Base-by-base conservation (phyloP, 1,139 yeast species). In the Hyphopichia fennica region DNA sequence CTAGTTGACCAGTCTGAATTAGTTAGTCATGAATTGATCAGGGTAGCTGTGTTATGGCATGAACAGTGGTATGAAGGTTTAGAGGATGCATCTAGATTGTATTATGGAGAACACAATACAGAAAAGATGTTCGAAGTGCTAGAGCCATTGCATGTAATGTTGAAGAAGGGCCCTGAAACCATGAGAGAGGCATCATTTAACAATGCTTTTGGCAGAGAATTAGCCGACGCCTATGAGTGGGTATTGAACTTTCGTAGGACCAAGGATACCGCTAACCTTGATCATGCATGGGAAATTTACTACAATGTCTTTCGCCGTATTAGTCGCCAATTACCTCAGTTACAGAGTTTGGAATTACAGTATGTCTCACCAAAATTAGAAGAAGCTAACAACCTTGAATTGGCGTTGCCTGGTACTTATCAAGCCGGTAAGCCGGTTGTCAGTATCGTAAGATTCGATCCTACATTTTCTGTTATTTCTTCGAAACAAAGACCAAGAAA, bases 61-160 rank as follows among this genome's bases (percentile, higher is more conserved):
- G 99, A 95, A 58, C 87, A 87, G 60, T 95, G 99, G 99, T 91
- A 91, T 55, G 99, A 91, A 65, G 98, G 96, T 1, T 71, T 95
- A 33, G 99, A 95, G 60, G 97, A 93, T 67, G 99, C 99, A 0
- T 90, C 96, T 3, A 75, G 97, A 46, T 77, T 87, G 42, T 95
- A 87, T 69, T 93, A 90, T 63, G 96, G 96, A 30, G 99, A 95
- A 48, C 95, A 89, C 54, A 89, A 93, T 57, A 87, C 95, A 9
- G 96, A 90, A 44, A 90, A 89, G 60, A 95, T 93, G 98, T 87
- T 87, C 64, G 84, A 87, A 23, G 91, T 91, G 1, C 67, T 95
- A 41, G 96, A 89, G 50, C 98, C 98, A 1, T 68, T 95, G 44
- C 97, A 93, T 62, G 81, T 81, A 53, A 77, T 86, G 81, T 68